phyloP scores from a whole-genome alignment of 805 yeast genomes.

The Sugiyamaella floridensis region DNA sequence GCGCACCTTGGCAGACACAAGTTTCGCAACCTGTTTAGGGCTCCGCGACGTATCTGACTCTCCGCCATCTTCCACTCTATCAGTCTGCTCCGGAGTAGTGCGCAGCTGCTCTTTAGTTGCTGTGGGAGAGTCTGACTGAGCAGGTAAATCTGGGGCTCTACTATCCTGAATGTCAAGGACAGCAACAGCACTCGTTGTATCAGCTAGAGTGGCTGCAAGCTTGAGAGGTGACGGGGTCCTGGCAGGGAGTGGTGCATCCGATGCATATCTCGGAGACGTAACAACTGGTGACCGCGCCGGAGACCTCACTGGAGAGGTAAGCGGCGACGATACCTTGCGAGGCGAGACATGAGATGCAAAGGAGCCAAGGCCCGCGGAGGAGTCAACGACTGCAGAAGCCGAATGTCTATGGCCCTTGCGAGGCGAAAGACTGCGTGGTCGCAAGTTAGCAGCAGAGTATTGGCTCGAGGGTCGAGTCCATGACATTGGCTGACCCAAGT shows the following conservation, averaged over 20 bases:
- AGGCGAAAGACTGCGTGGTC: conserved; percentile 2
- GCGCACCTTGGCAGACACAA: not conserved
- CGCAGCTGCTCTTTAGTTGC: not conserved
- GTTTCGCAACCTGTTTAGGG: not conserved
- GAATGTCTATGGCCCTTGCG: conserved; percentile 6
- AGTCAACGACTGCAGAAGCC: not conserved
- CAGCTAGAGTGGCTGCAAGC: not conserved
- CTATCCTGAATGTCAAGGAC: not conserved
- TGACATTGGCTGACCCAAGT: not conserved
- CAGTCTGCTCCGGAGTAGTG: too few relatives aligned
- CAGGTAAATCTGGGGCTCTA: not conserved
- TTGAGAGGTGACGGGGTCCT: conserved; percentile 4
- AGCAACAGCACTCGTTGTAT: not conserved
- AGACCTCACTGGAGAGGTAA: conserved; percentile 1
- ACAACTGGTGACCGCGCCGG: not conserved
- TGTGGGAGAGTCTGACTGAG: too few relatives aligned
- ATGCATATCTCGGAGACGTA: not conserved
- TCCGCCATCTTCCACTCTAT: not conserved
- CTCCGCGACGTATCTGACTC: not conserved
- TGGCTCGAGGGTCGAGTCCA: not conserved
- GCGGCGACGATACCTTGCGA: conserved; percentile 7
- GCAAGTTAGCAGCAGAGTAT: not conserved
- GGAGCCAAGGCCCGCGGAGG: not conserved
- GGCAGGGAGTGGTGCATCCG: not conserved
- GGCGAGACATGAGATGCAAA: conserved; percentile 1